Conservation (phyloP, 1,284 basidiomycete genomes). For the Moesziomyces sp. region DNA sequence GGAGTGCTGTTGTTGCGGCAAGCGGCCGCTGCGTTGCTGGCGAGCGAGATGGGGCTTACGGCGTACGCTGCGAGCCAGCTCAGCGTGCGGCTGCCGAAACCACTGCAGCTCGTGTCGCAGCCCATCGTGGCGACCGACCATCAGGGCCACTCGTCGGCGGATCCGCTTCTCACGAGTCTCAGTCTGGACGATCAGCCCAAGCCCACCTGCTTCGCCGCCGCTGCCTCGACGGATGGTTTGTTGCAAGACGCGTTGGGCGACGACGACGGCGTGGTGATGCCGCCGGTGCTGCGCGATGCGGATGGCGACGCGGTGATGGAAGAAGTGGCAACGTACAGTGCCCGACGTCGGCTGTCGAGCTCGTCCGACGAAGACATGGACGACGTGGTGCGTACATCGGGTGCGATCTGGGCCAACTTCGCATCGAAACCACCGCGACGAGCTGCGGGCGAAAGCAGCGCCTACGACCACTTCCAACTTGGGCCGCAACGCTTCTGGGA, state of each 20-base stretch:
- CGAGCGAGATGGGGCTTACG: slow-evolving; percentile 14
- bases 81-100: slow-evolving; percentile 12
- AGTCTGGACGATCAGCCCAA: slow-evolving; percentile 25
- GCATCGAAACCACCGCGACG: slow-evolving; percentile 3
- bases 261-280: neutral
- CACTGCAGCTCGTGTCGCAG: slow-evolving; percentile 33
- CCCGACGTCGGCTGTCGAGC: slow-evolving; percentile 17
- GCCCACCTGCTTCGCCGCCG: too few species aligned
- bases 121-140: slow-evolving; percentile 8
- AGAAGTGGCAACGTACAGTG: slow-evolving; percentile 18
- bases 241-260: neutral
- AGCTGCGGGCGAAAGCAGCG: too few species aligned
- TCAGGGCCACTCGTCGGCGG: neutral
- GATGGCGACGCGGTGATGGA: slow-evolving; percentile 45
- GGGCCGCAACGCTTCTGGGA: slow-evolving; percentile 58
- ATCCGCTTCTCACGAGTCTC: slow-evolving; percentile 28
- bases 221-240: too few species aligned
- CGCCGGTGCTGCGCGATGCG: slow-evolving; percentile 12
- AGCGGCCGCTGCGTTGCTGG: slow-evolving; percentile 4
- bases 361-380: slow-evolving; percentile 27
- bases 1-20: slow-evolving; percentile 6
- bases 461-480: slow-evolving; percentile 34
- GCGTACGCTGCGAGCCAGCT: slow-evolving; percentile 12
- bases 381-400: neutral
- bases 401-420: slow-evolving; percentile 5